These are phyloP conservation scores for Podila minutissima DNA, from an alignment of 192 early-diverging fungal genomes.

Conservation along the genomic window DNA sequence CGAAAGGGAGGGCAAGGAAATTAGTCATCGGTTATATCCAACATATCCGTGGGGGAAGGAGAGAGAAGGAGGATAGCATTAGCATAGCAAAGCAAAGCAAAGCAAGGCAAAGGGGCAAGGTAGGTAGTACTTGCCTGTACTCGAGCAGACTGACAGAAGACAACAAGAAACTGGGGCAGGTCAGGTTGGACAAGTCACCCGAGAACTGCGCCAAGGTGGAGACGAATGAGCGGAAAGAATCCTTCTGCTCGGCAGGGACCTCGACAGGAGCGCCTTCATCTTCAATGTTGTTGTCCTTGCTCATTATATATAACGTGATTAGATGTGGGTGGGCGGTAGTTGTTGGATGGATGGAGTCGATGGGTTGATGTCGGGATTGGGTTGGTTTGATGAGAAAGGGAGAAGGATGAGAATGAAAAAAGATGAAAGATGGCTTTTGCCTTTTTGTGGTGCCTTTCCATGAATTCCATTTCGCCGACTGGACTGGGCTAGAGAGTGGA, in stretches of 20 bases:
- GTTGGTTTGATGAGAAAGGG: background rate
- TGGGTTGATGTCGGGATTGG: background rate
- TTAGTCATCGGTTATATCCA: constrained; percentile 3
- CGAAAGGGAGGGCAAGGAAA: background rate
- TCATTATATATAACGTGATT: background rate
- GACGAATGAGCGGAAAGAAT: constrained; percentile 72
- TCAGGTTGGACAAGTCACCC: constrained; percentile 82
- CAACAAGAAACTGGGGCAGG: constrained; percentile 83
- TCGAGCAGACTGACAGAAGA: constrained; percentile 82
- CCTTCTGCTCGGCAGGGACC: constrained; percentile 69
- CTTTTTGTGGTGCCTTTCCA: too few species aligned
- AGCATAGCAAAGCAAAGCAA: background rate
- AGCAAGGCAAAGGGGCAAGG: background rate
- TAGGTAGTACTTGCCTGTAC: constrained; percentile 64
- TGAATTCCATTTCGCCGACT: too few species aligned
- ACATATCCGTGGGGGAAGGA: background rate
- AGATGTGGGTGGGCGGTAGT: background rate
- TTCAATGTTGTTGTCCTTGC: constrained; percentile 31
- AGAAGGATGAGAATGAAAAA: background rate
- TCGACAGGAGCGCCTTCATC: constrained; percentile 28
- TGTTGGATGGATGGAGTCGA: background rate
- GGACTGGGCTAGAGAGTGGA: too few species aligned
- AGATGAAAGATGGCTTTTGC: background rate
- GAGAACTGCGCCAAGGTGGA: constrained; percentile 80
- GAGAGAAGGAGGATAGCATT: background rate